Evolutionary conservation across 2,329 filamentous ascomycete genomes (phyloP).

Genomic region (Drechslera avenae): DNA sequence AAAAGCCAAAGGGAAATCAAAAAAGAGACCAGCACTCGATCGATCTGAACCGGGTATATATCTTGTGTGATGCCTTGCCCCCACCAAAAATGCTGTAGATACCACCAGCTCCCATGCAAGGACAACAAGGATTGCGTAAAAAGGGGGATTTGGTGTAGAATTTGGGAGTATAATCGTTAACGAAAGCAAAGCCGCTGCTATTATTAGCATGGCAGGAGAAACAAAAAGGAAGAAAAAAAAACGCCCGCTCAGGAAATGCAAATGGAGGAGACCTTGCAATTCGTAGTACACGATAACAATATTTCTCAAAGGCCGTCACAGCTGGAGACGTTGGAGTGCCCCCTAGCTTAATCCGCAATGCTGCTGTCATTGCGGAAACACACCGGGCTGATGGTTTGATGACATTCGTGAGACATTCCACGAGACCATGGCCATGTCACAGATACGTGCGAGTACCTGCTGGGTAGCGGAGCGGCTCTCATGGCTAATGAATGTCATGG

Average conservation of each 20-base stretch:
- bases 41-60: constrained; percentile 17
- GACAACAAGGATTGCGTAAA: constrained; percentile 4
- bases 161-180: constrained; percentile 9
- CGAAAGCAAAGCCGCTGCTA: constrained; percentile 1
- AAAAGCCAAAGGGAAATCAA: not conserved
- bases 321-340: not conserved
- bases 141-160: not conserved
- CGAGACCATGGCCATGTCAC: constrained; percentile 55
- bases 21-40: constrained; percentile 10
- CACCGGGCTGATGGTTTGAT: constrained; percentile 5
- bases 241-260: constrained; percentile 13
- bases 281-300: not conserved
- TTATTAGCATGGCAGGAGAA: constrained; percentile 3
- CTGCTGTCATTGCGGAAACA: constrained; percentile 8
- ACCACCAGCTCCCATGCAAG: constrained; percentile 11
- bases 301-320: not conserved
- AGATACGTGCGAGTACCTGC: constrained; percentile 56
- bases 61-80: constrained; percentile 12
- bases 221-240: not conserved
- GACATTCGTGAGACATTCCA: constrained; percentile 46
- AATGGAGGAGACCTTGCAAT: constrained; percentile 4
- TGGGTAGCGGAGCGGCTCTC: constrained; percentile 54
- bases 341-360: not conserved
- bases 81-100: constrained; percentile 9
- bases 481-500: constrained; percentile 55